phyloP scores from a whole-genome alignment of 768 basidiomycete species.

The Leccinellum rugosiceps region DNA sequence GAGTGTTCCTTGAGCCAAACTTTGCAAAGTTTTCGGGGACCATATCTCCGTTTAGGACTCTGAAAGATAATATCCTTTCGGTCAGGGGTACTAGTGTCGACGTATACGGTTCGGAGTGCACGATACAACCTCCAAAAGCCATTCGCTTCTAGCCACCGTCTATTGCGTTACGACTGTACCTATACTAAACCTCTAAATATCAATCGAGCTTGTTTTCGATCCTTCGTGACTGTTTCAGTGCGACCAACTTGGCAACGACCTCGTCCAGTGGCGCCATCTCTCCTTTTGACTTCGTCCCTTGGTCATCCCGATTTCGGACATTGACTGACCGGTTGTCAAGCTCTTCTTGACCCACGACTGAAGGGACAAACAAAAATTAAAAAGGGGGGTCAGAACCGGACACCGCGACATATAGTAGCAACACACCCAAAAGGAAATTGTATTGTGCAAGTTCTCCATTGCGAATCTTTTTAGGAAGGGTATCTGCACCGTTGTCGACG shows the following conservation, averaged over 20 bases:
- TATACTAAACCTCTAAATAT: constrained; percentile 8
- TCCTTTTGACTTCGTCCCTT: constrained; percentile 77
- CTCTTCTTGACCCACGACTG: constrained; percentile 96
- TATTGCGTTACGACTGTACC: neutral
- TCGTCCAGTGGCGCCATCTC: constrained; percentile 73
- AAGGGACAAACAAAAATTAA: neutral
- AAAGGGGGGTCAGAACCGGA: neutral
- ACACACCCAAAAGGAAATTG: constrained; percentile 93
- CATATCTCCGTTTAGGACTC: no score
- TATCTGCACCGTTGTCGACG: constrained; percentile 89
- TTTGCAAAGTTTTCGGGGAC: no score
- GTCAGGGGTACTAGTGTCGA: neutral
- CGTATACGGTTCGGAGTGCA: neutral
- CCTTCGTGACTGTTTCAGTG: constrained; percentile 60
- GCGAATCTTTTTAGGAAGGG: constrained; percentile 94
- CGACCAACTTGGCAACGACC: constrained; percentile 64
- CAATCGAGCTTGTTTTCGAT: constrained; percentile 50
- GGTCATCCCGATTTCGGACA: constrained; percentile 92
- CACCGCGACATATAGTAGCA: neutral
- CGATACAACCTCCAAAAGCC: neutral
- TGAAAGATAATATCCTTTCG: no score
- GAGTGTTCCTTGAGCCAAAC: no score
- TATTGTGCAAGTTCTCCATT: constrained; percentile 97
- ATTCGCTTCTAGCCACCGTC: neutral
- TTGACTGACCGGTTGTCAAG: constrained; percentile 85